These are phyloP conservation scores for Quillaja saponaria DNA, from an alignment of 306 rosid genomes.

Conservation along the genomic window DNA sequence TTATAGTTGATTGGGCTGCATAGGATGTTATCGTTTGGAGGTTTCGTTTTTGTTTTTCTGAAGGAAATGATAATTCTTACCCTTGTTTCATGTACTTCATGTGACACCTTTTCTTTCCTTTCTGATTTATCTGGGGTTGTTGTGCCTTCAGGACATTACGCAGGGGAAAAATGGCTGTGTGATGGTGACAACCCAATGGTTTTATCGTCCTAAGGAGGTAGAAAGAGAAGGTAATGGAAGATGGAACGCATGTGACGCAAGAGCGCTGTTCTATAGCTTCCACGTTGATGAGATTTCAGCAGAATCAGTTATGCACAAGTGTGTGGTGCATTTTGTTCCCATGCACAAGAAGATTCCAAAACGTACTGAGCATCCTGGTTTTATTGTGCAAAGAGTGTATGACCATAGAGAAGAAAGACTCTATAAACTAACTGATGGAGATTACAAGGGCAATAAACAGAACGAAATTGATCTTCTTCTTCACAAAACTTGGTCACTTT, in stretches of 20 bases:
- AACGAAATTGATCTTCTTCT: conserved; percentile 59
- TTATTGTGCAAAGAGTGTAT: conserved; percentile 58
- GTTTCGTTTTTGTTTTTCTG: not conserved
- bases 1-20: not conserved
- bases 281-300: conserved; percentile 65
- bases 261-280: conserved; percentile 62
- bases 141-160: conserved; percentile 45
- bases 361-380: conserved; percentile 60
- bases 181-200: conserved; percentile 63
- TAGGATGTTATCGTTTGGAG: not conserved
- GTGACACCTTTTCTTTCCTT: not conserved
- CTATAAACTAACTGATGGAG: conserved; percentile 63
- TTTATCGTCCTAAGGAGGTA: conserved; percentile 69
- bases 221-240: conserved; percentile 53
- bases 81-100: too few relatives aligned
- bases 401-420: conserved; percentile 57
- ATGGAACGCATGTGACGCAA: conserved; percentile 57
- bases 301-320: conserved; percentile 69
- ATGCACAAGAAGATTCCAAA: conserved; percentile 57
- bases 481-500: conserved; percentile 50
- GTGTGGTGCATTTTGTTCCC: conserved; percentile 66
- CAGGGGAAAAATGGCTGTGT: conserved; percentile 46
- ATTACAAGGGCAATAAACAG: conserved; percentile 58
- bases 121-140: conserved; percentile 15
- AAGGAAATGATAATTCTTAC: not conserved